Evolutionary conservation across 352 stramenopile species (phyloP).

Genomic region (Globisporangium canariense): DNA sequence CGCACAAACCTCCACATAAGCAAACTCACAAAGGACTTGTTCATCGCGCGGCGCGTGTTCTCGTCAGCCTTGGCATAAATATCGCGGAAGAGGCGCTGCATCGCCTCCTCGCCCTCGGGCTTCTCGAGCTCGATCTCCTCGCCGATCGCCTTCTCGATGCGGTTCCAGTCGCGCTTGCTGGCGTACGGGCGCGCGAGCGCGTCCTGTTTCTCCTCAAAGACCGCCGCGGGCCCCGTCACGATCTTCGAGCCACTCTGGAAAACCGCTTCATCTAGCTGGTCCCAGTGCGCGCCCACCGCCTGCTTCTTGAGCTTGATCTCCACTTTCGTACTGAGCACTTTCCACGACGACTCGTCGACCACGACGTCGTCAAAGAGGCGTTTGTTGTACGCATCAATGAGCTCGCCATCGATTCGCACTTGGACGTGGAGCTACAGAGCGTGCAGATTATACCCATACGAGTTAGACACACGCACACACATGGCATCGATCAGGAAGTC

Average conservation of each 20-base stretch:
- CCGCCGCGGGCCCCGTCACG: constrained; percentile 48
- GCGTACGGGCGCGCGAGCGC: constrained; percentile 64
- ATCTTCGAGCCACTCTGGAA: constrained; percentile 42
- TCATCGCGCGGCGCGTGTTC: constrained; percentile 90
- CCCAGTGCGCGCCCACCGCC: constrained; percentile 49
- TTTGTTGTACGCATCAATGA: constrained; percentile 62
- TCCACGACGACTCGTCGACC: constrained; percentile 47
- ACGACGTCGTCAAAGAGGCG: constrained; percentile 73
- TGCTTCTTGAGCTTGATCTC: constrained; percentile 85
- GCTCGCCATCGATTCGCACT: constrained; percentile 44
- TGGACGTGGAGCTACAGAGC: constrained; percentile 36
- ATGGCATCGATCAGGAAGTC: no score
- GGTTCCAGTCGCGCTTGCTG: constrained; percentile 86
- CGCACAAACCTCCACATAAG: background rate
- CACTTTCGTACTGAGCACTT: constrained; percentile 66
- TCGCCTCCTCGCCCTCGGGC: constrained; percentile 88
- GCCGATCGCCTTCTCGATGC: constrained; percentile 76
- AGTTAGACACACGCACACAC: background rate
- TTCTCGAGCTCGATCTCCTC: constrained; percentile 87
- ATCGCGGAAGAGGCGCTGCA: constrained; percentile 91
- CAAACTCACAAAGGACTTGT: constrained; percentile 87
- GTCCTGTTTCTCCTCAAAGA: constrained; percentile 57
- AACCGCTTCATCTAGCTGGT: constrained; percentile 65
- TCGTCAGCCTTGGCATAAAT: constrained; percentile 92
- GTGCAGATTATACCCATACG: background rate